Conservation (phyloP, 306 rosid genomes). For the Quercus bicolor region DNA sequence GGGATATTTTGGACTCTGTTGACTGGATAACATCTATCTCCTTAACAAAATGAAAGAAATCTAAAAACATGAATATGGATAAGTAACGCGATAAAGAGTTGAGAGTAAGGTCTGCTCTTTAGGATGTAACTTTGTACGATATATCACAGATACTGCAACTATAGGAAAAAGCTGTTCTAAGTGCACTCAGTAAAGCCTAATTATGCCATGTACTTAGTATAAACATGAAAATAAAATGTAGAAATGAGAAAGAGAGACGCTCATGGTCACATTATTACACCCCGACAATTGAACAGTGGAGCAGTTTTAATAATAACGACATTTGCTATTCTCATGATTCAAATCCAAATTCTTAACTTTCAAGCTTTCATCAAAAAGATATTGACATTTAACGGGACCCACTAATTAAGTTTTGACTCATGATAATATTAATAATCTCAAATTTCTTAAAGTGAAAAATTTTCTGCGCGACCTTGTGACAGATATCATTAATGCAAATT, state of each 20-base stretch:
- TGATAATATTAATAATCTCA: not conserved
- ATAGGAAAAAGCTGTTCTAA: too few relatives aligned
- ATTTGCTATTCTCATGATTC: not conserved
- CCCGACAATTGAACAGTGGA: conserved; percentile 21
- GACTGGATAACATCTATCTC: too few relatives aligned
- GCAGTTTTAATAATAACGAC: conserved; percentile 18
- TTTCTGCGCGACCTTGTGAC: not conserved
- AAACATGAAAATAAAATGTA: not conserved
- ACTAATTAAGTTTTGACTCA: conserved; percentile 19
- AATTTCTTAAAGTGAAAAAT: not conserved
- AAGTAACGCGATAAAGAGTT: too few relatives aligned
- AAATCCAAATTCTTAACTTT: conserved; percentile 2
- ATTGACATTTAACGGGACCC: conserved; percentile 26
- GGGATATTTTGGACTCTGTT: too few relatives aligned
- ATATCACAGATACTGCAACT: too few relatives aligned
- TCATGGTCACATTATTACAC: conserved; percentile 14
- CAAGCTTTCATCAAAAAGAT: conserved; percentile 8
- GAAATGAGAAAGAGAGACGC: not conserved
- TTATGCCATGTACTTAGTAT: not conserved
- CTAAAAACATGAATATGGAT: too few relatives aligned
- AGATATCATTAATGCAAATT: conserved; percentile 11
- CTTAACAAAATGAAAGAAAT: too few relatives aligned
- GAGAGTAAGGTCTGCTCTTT: too few relatives aligned
- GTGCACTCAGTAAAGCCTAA: not conserved
- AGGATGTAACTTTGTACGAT: too few relatives aligned